Evolutionary conservation across 2,329 filamentous ascomycete genomes (phyloP).

Genomic region (Pestalotiopsis fici): DNA sequence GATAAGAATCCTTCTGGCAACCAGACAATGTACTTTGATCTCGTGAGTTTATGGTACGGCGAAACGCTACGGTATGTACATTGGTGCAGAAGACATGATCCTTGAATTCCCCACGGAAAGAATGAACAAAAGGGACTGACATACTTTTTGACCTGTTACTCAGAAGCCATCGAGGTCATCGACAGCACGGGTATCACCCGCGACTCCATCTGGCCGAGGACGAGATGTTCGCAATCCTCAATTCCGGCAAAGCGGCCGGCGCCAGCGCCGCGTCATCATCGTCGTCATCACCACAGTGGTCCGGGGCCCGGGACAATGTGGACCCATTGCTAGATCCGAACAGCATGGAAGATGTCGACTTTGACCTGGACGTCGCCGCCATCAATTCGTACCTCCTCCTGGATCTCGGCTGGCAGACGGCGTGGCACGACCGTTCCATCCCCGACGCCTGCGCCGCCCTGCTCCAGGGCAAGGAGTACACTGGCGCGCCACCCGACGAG

Average conservation of each 20-base stretch:
- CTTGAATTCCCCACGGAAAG: background rate
- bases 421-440: slow-evolving; percentile 1
- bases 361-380: background rate
- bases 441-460: background rate
- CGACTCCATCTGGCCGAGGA: background rate
- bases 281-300: background rate
- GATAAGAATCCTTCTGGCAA: background rate
- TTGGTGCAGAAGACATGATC: background rate
- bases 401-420: slow-evolving; percentile 4
- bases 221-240: background rate
- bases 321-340: no score
- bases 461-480: background rate
- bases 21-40: background rate
- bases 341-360: no score
- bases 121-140: background rate
- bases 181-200: background rate
- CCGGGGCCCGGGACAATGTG: no score
- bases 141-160: background rate
- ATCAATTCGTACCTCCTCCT: slow-evolving; percentile 5
- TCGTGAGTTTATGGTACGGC: background rate
- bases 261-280: background rate
- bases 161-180: background rate
- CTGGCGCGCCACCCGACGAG: background rate
- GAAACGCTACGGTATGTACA: background rate
- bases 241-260: background rate